Evolutionary conservation across 2,329 filamentous ascomycete genomes (phyloP), one percentile per base, ranked within the genome.

Genomic region (Chaetomium olivaceum): DNA sequence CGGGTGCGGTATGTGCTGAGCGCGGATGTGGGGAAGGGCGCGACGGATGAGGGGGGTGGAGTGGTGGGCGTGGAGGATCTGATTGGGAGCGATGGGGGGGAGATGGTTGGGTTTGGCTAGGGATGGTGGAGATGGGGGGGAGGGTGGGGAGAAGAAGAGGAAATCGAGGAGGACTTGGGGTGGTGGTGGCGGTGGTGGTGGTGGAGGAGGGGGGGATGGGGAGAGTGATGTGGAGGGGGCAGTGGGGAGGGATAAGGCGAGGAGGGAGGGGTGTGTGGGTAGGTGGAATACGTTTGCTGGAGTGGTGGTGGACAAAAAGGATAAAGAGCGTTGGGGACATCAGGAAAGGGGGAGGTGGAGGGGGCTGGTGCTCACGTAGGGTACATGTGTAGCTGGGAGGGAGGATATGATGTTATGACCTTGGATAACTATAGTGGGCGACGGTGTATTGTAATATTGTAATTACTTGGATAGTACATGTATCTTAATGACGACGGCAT

Each of bases 1-100:
- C 76, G 74, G 33, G 87, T 93, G 61, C 73, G 76, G 21, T 93
- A 92, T 72, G 78, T 80, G 50, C 77, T 93, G 12, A 74, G 78
- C 19, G 82, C 89, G 0, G 88, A 91, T 61, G 70, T 74, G 0
- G 84, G 83, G 0, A 82, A 80, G 0, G 86, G 86, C 0, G 84
- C 80, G 1, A 79, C 79, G 2, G 85, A 88, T 66, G 83, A 85
- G 33, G 80, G 83, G 57, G 84, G 86, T 19, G 84, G 85, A 1
- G 75, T 89, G 2, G 78, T 85, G 0, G 82, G 82, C 48, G 75
- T 87, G 3, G 74, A 78, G 5, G 84, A 87, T 60, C 69, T 89
- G 19, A 70, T 85, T 9, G 76, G 76, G 1, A 79, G 81, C n/a
- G 80, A 82, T 25, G 73, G 78, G 1, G 83, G 81, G 19, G 85